phyloP scores from a whole-genome alignment of 1,284 basidiomycete species.

The Tylopilus sp. region DNA sequence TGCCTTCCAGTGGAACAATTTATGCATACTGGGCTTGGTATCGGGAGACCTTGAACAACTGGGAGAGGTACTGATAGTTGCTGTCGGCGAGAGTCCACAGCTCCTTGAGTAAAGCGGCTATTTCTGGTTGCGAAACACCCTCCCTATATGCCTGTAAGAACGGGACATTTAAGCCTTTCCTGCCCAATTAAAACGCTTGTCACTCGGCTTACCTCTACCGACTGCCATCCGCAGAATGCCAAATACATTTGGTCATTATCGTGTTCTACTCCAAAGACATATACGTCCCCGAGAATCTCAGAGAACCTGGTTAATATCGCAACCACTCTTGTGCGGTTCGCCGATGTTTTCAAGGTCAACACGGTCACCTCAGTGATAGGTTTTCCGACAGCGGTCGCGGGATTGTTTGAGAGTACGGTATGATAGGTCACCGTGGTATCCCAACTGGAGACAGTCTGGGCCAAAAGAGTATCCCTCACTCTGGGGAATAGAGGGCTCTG shows the following conservation, averaged over 20 bases:
- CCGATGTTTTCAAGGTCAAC: conserved; percentile 36
- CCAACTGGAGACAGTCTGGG: neutral
- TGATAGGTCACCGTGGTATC: conserved; percentile 29
- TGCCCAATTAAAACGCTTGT: neutral
- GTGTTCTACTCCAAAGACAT: conserved; percentile 36
- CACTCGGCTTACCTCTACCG: conserved; percentile 33
- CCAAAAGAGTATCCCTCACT: neutral
- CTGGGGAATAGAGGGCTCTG: neutral
- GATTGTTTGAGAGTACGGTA: conserved; percentile 25
- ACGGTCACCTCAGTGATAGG: conserved; percentile 13
- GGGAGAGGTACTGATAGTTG: conserved; percentile 20
- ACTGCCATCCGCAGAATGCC: conserved; percentile 32
- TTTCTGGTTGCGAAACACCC: neutral
- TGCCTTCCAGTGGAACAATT: neutral
- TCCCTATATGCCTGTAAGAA: neutral
- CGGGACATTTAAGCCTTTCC: neutral
- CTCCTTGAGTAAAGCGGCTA: neutral
- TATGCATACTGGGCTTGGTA: neutral
- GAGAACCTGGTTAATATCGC: conserved; percentile 27
- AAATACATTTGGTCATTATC: conserved; percentile 38
- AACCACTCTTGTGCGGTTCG: conserved; percentile 27
- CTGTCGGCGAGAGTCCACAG: conserved; percentile 21
- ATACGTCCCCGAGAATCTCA: conserved; percentile 14
- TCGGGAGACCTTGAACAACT: conserved; percentile 9
- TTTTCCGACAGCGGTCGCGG: conserved; percentile 12